A percentile compares a stretch with the other conserved stretches of the same genome.
Conservation (phyloP, 177 flowering plant genomes). For the Tripterygium wilfordii region DNA sequence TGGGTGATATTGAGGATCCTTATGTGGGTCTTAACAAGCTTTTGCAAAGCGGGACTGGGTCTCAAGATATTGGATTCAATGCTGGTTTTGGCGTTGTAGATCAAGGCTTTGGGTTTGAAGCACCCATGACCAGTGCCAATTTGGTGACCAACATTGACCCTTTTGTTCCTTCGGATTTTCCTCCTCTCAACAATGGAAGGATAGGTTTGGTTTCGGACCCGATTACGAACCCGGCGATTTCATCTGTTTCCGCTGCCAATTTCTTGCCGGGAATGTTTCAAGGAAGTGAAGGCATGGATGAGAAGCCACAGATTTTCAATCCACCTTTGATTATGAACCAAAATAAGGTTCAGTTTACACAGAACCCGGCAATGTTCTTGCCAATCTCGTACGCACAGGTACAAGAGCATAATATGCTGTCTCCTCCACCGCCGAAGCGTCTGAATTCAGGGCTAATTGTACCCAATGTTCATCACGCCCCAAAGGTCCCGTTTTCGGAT, state of each 20-base stretch:
- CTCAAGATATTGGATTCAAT: conserved; percentile 34
- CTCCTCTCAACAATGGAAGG: conserved; percentile 13
- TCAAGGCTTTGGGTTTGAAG: conserved; percentile 27
- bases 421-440: conserved; percentile 19
- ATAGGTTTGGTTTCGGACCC: not conserved
- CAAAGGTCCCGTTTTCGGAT: conserved; percentile 11
- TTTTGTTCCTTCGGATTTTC: conserved; percentile 8
- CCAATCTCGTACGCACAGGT: conserved; percentile 4
- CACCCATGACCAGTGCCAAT: not conserved
- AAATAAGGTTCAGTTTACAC: conserved; percentile 3
- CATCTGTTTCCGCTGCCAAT: conserved; percentile 4
- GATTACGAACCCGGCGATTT: too few relatives aligned
- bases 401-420: conserved; percentile 13
- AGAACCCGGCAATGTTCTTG: conserved; percentile 13
- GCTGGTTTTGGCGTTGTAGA: conserved; percentile 45
- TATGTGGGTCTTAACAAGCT: conserved; percentile 38
- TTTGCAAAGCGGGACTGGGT: conserved; percentile 27
- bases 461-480: conserved; percentile 3
- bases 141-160: not conserved
- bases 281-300: conserved; percentile 11
- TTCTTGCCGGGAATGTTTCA: too few relatives aligned
- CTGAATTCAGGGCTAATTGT: conserved; percentile 13
- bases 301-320: conserved; percentile 22
- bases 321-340: conserved; percentile 12
- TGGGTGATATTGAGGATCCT: conserved; percentile 50